These are phyloP conservation scores for Fusarium sp. DNA, from an alignment of 2,329 filamentous ascomycete species.

Conservation along the genomic window DNA sequence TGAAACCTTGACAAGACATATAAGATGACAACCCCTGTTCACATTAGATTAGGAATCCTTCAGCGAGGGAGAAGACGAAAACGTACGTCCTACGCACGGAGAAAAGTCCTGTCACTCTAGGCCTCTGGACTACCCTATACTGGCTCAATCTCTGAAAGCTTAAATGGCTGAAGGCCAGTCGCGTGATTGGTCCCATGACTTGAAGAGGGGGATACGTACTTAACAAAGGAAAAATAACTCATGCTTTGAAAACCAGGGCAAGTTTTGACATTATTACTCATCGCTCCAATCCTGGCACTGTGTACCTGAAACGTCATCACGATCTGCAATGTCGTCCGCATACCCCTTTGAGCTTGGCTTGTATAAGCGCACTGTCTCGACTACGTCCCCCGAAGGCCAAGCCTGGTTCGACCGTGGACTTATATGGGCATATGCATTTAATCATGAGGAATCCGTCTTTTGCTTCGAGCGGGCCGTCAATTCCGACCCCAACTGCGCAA, in stretches of 20 bases:
- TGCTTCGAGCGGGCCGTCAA: constrained; percentile 71
- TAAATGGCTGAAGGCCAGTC: too few species aligned
- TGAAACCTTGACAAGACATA: accelerated
- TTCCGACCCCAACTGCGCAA: constrained; percentile 63
- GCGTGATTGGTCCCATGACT: neutral
- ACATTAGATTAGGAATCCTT: too few species aligned
- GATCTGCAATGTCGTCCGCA: neutral
- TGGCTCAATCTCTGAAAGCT: accelerated
- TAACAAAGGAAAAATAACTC: neutral
- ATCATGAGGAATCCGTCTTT: constrained; percentile 74
- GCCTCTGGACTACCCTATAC: neutral
- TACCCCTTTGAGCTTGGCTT: constrained; percentile 16
- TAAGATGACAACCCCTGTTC: too few species aligned
- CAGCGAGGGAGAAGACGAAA: accelerated
- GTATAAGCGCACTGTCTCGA: constrained; percentile 11
- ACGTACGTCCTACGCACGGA: too few species aligned
- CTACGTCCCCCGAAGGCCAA: constrained; percentile 48
- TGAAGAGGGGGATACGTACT: neutral
- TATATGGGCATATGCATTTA: constrained; percentile 80
- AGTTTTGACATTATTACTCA: neutral
- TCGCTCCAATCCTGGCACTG: too few species aligned
- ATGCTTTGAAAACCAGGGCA: neutral
- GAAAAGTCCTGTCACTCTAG: too few species aligned
- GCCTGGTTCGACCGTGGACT: constrained; percentile 77
- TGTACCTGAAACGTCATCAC: neutral